A percentile compares a stretch with the other conserved stretches of the same genome.
Conservation (phyloP, 1,284 basidiomycete species). For the Termitomyces sp. region DNA sequence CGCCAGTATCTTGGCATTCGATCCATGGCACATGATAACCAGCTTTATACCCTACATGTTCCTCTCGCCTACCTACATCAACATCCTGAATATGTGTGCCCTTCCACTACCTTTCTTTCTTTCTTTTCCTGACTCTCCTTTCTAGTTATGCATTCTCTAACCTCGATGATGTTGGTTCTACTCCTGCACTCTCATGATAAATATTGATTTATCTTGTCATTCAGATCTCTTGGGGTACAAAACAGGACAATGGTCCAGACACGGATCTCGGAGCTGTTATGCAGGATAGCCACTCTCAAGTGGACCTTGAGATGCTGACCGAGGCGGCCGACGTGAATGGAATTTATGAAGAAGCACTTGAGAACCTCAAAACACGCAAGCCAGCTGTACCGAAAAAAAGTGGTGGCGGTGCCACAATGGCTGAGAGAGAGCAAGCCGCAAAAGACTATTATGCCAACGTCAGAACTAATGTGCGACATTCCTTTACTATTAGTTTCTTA, state of each 20-base stretch:
- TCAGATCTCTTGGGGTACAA: slow-evolving; percentile 88
- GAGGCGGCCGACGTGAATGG: slow-evolving; percentile 85
- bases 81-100: slow-evolving; percentile 73
- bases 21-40: slow-evolving; percentile 92
- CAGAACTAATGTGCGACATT: slow-evolving; percentile 72
- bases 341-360: slow-evolving; percentile 85
- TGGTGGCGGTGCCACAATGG: slow-evolving; percentile 31
- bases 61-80: slow-evolving; percentile 85
- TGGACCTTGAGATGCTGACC: slow-evolving; percentile 85
- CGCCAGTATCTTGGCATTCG: slow-evolving; percentile 82
- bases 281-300: slow-evolving; percentile 73
- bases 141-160: slow-evolving; percentile 76
- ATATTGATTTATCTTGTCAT: neutral
- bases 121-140: slow-evolving; percentile 2
- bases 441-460: slow-evolving; percentile 90
- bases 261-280: slow-evolving; percentile 78
- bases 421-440: slow-evolving; percentile 70
- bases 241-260: slow-evolving; percentile 67
- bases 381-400: slow-evolving; percentile 35
- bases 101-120: slow-evolving; percentile 13
- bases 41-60: slow-evolving; percentile 88
- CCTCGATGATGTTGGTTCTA: slow-evolving; percentile 62
- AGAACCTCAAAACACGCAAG: slow-evolving; percentile 72
- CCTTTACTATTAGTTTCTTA: neutral
- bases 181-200: neutral